phyloP scores from a whole-genome alignment of 2,329 filamentous ascomycete genomes.

The Drechslerella coelobrocha region DNA sequence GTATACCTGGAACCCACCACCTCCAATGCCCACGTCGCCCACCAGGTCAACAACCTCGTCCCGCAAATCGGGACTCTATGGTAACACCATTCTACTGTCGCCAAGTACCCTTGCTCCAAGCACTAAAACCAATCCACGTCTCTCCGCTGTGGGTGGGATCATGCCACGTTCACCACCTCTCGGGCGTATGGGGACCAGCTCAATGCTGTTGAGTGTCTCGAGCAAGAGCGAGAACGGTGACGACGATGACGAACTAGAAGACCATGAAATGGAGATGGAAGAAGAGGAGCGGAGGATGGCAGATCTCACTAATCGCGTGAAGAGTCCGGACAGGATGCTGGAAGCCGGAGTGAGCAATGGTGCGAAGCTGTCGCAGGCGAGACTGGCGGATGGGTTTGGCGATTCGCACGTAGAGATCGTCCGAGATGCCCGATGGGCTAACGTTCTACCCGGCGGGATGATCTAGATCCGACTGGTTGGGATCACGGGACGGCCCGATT shows the following conservation, averaged over 20 bases:
- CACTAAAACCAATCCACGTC: conserved; percentile 39
- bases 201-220: conserved; percentile 45
- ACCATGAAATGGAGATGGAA: conserved; percentile 23
- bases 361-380: conserved; percentile 11
- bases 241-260: conserved; percentile 22
- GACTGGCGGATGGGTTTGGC: background rate
- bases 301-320: conserved; percentile 1
- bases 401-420: conserved; percentile 42
- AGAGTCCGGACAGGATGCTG: conserved; percentile 9
- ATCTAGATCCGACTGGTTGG: conserved; percentile 13
- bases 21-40: conserved; percentile 29
- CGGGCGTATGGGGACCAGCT: conserved; percentile 42
- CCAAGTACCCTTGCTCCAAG: conserved; percentile 40
- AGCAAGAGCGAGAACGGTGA: conserved; percentile 41
- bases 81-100: conserved; percentile 36
- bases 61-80: conserved; percentile 31
- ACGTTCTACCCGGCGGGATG: conserved; percentile 46
- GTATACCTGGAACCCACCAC: conserved; percentile 36
- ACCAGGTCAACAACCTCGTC: conserved; percentile 10
- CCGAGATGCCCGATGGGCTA: conserved; percentile 44
- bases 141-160: conserved; percentile 43
- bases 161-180: conserved; percentile 29
- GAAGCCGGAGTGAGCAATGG: conserved; percentile 9
- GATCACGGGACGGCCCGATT: background rate
- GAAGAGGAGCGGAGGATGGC: conserved; percentile 18